Conservation (phyloP, 192 early-diverging fungal genomes). For the Allomyces macrogynus region DNA sequence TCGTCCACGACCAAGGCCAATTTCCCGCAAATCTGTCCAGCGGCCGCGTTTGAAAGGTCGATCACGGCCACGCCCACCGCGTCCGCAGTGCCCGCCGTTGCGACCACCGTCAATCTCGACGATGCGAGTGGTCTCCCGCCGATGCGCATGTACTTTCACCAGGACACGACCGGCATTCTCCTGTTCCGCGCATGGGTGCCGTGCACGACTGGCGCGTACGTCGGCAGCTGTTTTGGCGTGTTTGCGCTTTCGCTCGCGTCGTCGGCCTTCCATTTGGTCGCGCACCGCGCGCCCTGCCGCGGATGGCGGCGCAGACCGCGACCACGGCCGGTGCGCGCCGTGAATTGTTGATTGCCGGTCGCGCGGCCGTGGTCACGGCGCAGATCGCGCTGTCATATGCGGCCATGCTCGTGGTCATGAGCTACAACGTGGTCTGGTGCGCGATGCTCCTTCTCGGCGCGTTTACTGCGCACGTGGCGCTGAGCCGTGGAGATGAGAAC, state of each 20-base stretch:
- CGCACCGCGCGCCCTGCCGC: slow-evolving; percentile 13
- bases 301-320: slow-evolving; percentile 5
- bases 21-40: not conserved
- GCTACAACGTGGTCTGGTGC: slow-evolving; percentile 19
- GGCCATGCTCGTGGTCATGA: slow-evolving; percentile 42
- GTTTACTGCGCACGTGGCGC: too few species aligned
- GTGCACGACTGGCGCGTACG: slow-evolving; percentile 20
- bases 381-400: slow-evolving; percentile 23
- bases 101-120: not conserved
- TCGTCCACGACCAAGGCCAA: slow-evolving; percentile 4
- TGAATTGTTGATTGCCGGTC: slow-evolving; percentile 11
- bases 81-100: too few species aligned
- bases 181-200: slow-evolving; percentile 47
- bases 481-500: not conserved
- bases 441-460: not conserved
- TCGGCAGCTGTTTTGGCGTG: slow-evolving; percentile 25
- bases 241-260: slow-evolving; percentile 29
- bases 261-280: slow-evolving; percentile 16
- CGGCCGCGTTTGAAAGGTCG: not conserved
- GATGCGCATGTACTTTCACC: slow-evolving; percentile 50
- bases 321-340: not conserved
- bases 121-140: slow-evolving; percentile 10
- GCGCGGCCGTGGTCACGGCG: slow-evolving; percentile 17
- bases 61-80: too few species aligned
- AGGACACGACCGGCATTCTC: slow-evolving; percentile 32